Percentiles rank a stretch among this genome's conserved stretches.
phyloP scores from a whole-genome alignment of 1,139 yeast genomes.

The Debaryomyces coudertii region DNA sequence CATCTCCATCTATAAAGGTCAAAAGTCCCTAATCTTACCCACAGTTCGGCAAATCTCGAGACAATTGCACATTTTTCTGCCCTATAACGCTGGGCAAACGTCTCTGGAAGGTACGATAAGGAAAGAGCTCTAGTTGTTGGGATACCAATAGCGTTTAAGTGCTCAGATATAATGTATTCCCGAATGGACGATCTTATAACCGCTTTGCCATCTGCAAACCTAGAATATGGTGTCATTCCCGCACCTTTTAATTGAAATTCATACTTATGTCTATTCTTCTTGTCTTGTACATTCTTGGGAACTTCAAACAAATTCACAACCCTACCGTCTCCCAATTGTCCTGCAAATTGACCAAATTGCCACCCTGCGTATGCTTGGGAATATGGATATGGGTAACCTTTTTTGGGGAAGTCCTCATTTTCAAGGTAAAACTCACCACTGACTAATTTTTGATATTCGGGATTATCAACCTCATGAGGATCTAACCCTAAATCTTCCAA shows the following conservation, averaged over 20 bases:
- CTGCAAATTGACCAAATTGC: constrained; percentile 96
- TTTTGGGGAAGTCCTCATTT: constrained; percentile 31
- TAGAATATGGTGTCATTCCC: constrained; percentile 86
- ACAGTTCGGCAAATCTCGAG: constrained; percentile 78
- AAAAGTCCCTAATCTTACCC: constrained; percentile 91
- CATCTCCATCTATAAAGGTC: constrained; percentile 79
- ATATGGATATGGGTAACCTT: constrained; percentile 68
- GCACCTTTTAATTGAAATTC: constrained; percentile 90
- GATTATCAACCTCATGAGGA: constrained; percentile 37
- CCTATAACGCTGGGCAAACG: constrained; percentile 71
- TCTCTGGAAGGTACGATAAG: constrained; percentile 69
- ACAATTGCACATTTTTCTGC: constrained; percentile 87
- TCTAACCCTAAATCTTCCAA: constrained; percentile 62
- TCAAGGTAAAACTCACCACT: constrained; percentile 57
- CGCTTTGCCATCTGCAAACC: constrained; percentile 98
- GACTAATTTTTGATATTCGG: constrained; percentile 57
- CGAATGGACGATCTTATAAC: constrained; percentile 84
- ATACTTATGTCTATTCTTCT: constrained; percentile 38
- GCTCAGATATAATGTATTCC: constrained; percentile 85
- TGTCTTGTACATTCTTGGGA: constrained; percentile 34
- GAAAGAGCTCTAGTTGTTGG: constrained; percentile 87
- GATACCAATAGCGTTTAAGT: constrained; percentile 76
- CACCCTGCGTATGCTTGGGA: constrained; percentile 94
- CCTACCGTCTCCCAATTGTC: constrained; percentile 95
- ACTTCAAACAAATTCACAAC: constrained; percentile 81